Evolutionary conservation across 2,329 filamentous ascomycete genomes (phyloP).

Genomic region (Aspergillus aculeatinus): DNA sequence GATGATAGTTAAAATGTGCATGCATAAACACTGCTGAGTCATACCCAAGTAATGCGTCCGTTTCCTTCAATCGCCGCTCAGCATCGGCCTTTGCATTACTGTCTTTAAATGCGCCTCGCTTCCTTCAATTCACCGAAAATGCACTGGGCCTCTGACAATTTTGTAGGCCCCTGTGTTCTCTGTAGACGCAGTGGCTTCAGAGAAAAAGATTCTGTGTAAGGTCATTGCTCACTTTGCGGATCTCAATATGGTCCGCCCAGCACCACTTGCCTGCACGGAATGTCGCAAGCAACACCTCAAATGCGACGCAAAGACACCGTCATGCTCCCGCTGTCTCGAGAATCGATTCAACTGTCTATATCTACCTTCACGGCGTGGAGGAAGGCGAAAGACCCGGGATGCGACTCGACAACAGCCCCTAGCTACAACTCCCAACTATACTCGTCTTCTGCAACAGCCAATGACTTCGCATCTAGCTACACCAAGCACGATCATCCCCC

Average conservation of each 20-base stretch:
- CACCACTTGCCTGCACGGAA: constrained; percentile 46
- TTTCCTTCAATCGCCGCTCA: not conserved
- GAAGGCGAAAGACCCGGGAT: constrained; percentile 42
- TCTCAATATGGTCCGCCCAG: constrained; percentile 19
- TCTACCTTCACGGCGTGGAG: constrained; percentile 66
- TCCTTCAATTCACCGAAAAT: not conserved
- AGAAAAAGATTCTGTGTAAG: not conserved
- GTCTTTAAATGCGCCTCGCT: not conserved
- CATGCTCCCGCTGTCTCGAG: constrained; percentile 63
- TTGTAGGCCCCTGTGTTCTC: not conserved
- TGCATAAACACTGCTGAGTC: not conserved
- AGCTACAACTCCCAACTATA: constrained; percentile 5
- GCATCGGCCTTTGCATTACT: not conserved
- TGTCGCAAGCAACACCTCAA: constrained; percentile 65
- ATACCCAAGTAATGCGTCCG: not conserved
- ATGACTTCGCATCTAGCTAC: not conserved
- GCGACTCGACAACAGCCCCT: constrained; percentile 7
- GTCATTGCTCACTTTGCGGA: not conserved
- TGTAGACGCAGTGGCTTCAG: not conserved
- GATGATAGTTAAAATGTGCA: not conserved
- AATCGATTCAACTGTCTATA: constrained; percentile 64
- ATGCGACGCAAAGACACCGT: constrained; percentile 65
- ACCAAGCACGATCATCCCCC: not conserved
- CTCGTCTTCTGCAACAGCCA: constrained; percentile 7
- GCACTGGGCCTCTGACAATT: not conserved